Conservation (phyloP, 768 basidiomycete genomes). For the Pulveroboletus sp. region DNA sequence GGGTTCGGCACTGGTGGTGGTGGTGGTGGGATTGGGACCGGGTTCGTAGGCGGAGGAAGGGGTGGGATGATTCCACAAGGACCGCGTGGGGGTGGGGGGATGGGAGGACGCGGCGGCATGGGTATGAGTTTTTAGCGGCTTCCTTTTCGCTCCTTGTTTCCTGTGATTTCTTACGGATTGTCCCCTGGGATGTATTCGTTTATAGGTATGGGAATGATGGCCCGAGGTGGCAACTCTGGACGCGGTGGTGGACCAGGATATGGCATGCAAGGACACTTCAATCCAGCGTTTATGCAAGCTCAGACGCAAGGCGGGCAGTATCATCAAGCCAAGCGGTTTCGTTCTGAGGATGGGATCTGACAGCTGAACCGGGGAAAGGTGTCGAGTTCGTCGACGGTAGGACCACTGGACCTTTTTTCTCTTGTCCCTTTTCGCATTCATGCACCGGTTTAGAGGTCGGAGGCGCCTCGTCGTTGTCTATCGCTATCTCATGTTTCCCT, state of each 20-base stretch:
- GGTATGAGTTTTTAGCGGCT: conserved; percentile 41
- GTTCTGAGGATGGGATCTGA: conserved; percentile 49
- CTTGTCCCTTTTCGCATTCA: neutral
- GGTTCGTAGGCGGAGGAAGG: conserved; percentile 41
- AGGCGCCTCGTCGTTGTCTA: no score
- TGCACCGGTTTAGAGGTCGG: no score
- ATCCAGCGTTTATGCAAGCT: conserved; percentile 72
- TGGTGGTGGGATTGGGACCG: conserved; percentile 37
- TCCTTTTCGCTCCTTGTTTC: conserved; percentile 23
- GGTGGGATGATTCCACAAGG: conserved; percentile 55
- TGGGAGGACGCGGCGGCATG: conserved; percentile 51
- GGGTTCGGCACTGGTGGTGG: conserved; percentile 42
- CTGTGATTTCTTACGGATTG: conserved; percentile 35
- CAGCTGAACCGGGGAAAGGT: neutral
- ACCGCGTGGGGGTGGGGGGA: conserved; percentile 40
- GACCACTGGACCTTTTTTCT: neutral
- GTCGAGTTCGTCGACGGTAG: no score
- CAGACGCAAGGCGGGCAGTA: conserved; percentile 42
- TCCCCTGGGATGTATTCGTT: conserved; percentile 27
- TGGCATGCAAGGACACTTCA: conserved; percentile 63
- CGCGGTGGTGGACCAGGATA: conserved; percentile 40
- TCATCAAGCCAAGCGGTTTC: conserved; percentile 51
- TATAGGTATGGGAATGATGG: conserved; percentile 56
- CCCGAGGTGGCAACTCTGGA: conserved; percentile 33
- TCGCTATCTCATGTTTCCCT: no score